These are phyloP conservation scores for Wickerhamiella sergipiensis DNA, from an alignment of 805 yeast species.

Conservation along the genomic window DNA sequence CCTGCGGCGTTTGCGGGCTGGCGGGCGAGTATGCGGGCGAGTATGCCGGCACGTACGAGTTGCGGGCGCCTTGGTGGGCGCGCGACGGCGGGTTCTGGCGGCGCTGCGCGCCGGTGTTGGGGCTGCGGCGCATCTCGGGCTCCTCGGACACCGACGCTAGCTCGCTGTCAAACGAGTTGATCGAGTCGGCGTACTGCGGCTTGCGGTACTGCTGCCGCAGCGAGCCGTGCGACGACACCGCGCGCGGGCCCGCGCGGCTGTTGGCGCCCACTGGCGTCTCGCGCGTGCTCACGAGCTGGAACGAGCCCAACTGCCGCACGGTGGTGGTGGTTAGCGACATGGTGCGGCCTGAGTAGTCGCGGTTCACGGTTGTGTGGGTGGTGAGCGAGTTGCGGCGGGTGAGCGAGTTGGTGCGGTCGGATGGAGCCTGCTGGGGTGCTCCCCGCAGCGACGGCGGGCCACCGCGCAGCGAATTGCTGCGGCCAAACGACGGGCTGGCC, in stretches of 20 bases:
- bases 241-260: background rate
- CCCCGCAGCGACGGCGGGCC: background rate
- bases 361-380: conserved; percentile 18
- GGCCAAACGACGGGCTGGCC: conserved; percentile 3
- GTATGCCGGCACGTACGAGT: background rate
- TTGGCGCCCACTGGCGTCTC: conserved; percentile 14
- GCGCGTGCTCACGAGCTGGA: conserved; percentile 23
- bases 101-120: background rate
- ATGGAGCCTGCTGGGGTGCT: background rate
- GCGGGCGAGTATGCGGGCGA: background rate
- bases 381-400: conserved; percentile 19
- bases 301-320: conserved; percentile 25
- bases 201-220: conserved; percentile 1
- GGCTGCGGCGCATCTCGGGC: conserved; percentile 3
- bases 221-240: background rate
- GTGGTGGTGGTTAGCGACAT: conserved; percentile 27
- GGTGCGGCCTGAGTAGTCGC: conserved; percentile 22
- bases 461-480: conserved; percentile 11
- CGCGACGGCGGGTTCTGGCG: background rate
- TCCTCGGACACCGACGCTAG: conserved; percentile 15
- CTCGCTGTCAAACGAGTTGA: conserved; percentile 14
- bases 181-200: conserved; percentile 5
- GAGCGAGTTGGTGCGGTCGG: conserved; percentile 7
- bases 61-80: background rate
- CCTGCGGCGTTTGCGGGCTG: background rate